phyloP scores from a whole-genome alignment of 805 yeast genomes.

The Schizosaccharomyces japonicus region DNA sequence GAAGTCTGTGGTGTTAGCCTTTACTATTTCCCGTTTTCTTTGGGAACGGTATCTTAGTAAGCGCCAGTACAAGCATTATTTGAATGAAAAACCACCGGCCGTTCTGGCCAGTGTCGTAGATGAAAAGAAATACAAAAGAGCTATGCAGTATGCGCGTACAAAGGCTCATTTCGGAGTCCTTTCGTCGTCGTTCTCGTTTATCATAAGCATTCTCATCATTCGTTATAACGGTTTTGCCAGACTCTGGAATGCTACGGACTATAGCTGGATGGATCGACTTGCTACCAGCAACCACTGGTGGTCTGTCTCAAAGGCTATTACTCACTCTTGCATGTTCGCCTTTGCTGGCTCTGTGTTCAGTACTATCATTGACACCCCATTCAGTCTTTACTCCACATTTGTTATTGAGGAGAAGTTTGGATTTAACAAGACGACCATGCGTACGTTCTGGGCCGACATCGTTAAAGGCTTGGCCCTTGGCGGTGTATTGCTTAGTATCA shows the following conservation, averaged over 20 bases:
- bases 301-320: neutral
- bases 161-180: slow-evolving; percentile 48
- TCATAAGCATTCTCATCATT: slow-evolving; percentile 34
- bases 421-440: slow-evolving; percentile 61
- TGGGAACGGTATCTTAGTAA: slow-evolving; percentile 52
- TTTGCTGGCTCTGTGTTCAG: slow-evolving; percentile 27
- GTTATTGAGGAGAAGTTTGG: slow-evolving; percentile 83
- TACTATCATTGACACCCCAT: slow-evolving; percentile 37
- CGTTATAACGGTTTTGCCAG: slow-evolving; percentile 40
- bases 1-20: slow-evolving; percentile 52
- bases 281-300: slow-evolving; percentile 24
- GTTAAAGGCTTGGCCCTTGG: slow-evolving; percentile 35
- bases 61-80: slow-evolving; percentile 53
- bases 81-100: slow-evolving; percentile 35
- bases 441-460: slow-evolving; percentile 49
- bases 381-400: slow-evolving; percentile 53
- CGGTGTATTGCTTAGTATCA: slow-evolving; percentile 41
- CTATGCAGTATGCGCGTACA: slow-evolving; percentile 58
- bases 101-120: slow-evolving; percentile 46
- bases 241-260: slow-evolving; percentile 31
- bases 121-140: slow-evolving; percentile 46
- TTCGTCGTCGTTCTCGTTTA: slow-evolving; percentile 25
- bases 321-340: slow-evolving; percentile 19
- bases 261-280: slow-evolving; percentile 15
- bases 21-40: slow-evolving; percentile 47